Evolutionary conservation across 2,329 filamentous ascomycete species (phyloP).

Genomic region (Coniochaeta hoffmannii): DNA sequence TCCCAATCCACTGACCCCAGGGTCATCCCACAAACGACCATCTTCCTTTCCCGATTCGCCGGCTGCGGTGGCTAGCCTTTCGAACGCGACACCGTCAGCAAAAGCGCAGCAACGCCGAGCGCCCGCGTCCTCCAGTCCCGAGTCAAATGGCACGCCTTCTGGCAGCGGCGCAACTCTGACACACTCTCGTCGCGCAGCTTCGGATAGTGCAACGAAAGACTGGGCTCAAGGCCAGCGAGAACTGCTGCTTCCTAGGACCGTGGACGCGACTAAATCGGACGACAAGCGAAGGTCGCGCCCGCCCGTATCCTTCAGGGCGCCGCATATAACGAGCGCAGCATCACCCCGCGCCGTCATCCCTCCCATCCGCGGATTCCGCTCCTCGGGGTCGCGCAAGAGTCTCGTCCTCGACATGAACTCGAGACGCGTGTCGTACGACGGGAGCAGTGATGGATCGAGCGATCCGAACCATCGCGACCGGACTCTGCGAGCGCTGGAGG

Average conservation of each 20-base stretch:
- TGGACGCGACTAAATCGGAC: constrained; percentile 36
- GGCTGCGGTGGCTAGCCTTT: constrained; percentile 11
- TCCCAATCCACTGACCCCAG: constrained; percentile 8
- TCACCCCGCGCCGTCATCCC: constrained; percentile 30
- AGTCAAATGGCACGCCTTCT: constrained; percentile 5
- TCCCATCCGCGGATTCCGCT: constrained; percentile 49
- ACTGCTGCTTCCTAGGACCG: constrained; percentile 36
- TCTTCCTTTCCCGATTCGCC: constrained; percentile 29
- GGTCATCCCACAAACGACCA: constrained; percentile 23
- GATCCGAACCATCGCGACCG: constrained; percentile 40
- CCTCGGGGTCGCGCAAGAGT: constrained; percentile 50
- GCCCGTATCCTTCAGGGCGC: constrained; percentile 43
- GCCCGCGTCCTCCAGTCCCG: not conserved
- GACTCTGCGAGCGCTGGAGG: constrained; percentile 44
- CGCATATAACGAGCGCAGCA: constrained; percentile 18
- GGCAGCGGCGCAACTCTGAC: constrained; percentile 14
- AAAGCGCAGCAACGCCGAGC: not conserved
- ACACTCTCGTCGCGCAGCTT: constrained; percentile 16
- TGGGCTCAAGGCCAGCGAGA: constrained; percentile 37
- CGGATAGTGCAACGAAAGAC: constrained; percentile 25
- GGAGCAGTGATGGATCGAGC: constrained; percentile 29
- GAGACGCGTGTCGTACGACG: constrained; percentile 34
- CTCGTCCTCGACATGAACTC: constrained; percentile 44
- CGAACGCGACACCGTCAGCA: constrained; percentile 7
- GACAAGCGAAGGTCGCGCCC: constrained; percentile 41